These are phyloP conservation scores for Metschnikowia corniflorae DNA, from an alignment of 805 yeast species.

Conservation along the genomic window DNA sequence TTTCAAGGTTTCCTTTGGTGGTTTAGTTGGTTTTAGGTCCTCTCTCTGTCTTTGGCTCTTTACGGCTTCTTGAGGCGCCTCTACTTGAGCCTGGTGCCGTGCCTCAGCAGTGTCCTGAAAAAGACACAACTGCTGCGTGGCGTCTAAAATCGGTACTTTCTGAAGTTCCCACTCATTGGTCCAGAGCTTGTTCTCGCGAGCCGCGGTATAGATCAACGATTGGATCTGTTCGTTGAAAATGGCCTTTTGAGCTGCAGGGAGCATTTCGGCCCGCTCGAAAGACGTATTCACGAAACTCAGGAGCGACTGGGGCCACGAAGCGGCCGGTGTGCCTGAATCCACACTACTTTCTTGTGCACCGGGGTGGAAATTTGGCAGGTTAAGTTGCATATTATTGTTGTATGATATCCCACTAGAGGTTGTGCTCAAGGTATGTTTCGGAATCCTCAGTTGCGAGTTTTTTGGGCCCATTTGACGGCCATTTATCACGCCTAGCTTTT, in stretches of 20 bases:
- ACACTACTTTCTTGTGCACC: neutral
- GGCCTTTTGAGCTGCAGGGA: slow-evolving; percentile 32
- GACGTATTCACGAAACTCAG: slow-evolving; percentile 48
- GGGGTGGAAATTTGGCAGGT: neutral
- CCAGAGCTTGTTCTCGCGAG: slow-evolving; percentile 40
- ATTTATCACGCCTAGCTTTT: slow-evolving; percentile 9
- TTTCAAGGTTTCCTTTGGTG: neutral
- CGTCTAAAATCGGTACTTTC: slow-evolving; percentile 44
- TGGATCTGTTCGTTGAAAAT: slow-evolving; percentile 50
- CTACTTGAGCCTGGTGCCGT: neutral
- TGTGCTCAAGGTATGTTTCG: too few species aligned
- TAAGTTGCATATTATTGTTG: neutral
- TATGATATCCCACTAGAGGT: too few species aligned
- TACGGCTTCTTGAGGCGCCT: neutral
- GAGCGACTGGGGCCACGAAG: slow-evolving; percentile 52
- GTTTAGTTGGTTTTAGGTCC: neutral
- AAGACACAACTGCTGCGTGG: slow-evolving; percentile 8
- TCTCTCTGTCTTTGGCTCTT: neutral
- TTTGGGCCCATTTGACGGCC: neutral
- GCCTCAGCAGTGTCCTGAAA: slow-evolving; percentile 9
- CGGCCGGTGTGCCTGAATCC: too few species aligned
- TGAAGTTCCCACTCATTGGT: slow-evolving; percentile 53
- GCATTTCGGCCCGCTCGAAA: slow-evolving; percentile 37
- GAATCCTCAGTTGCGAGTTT: too few species aligned
- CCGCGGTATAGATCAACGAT: slow-evolving; percentile 46